phyloP scores from a whole-genome alignment of 441 rosid species.

The Melastoma candidum region DNA sequence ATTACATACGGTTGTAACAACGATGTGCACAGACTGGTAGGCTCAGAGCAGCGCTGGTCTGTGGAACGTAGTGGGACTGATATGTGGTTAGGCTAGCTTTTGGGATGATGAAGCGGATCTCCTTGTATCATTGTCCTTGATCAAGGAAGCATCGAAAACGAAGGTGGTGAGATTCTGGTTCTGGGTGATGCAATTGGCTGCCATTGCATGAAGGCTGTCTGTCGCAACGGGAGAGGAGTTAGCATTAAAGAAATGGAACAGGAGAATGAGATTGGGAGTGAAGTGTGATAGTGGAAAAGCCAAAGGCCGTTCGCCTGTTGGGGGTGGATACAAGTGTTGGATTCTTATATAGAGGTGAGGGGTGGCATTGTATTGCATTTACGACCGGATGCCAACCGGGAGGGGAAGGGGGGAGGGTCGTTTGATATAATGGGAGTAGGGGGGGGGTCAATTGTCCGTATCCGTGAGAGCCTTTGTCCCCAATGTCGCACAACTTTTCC shows the following conservation, averaged over 20 bases:
- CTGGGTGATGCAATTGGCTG: conserved; percentile 28
- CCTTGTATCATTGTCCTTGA: conserved; percentile 16
- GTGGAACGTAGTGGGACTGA: no score
- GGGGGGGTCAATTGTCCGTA: no score
- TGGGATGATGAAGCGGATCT: no score
- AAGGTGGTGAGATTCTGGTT: conserved; percentile 21
- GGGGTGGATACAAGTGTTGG: conserved; percentile 33
- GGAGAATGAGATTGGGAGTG: conserved; percentile 18
- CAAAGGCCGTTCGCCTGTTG: conserved; percentile 31
- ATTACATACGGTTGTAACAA: no score
- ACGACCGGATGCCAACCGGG: no score
- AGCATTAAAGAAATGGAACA: conserved; percentile 4
- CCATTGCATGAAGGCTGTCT: conserved; percentile 41
- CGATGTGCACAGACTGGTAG: no score
- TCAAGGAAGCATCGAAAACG: conserved; percentile 61
- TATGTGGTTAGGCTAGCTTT: no score
- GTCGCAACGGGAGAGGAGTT: not conserved
- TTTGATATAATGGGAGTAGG: no score
- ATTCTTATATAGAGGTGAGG: conserved; percentile 31
- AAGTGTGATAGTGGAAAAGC: conserved; percentile 35
- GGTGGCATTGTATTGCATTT: conserved; percentile 11
- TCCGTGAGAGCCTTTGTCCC: no score
- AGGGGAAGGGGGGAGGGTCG: no score
- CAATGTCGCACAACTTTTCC: no score
- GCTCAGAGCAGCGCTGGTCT: no score